phyloP scores from a whole-genome alignment of 345 rosid species.

The Moricandia arvensis region DNA sequence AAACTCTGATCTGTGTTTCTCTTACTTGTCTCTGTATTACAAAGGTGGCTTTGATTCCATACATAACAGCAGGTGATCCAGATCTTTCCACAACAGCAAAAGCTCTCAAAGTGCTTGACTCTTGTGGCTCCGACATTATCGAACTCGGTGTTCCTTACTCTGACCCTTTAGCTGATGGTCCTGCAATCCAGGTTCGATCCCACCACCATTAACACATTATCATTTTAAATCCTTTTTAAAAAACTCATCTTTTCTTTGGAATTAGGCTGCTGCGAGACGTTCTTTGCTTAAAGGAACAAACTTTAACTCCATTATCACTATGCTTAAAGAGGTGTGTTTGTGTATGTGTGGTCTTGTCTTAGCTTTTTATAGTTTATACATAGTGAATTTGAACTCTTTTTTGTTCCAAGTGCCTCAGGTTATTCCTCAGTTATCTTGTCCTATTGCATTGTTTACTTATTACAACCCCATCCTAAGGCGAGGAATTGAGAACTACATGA shows the following conservation, averaged over 20 bases:
- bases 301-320: constrained; percentile 58
- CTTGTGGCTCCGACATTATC: constrained; percentile 80
- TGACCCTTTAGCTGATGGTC: constrained; percentile 94
- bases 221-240: not conserved
- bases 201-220: not conserved
- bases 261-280: constrained; percentile 90
- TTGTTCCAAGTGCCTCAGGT: constrained; percentile 45
- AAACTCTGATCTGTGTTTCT: not conserved
- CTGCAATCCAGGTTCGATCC: constrained; percentile 77
- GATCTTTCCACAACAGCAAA: constrained; percentile 90
- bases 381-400: not conserved
- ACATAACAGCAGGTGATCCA: constrained; percentile 97
- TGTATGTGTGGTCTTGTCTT: not conserved
- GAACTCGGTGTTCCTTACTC: constrained; percentile 88
- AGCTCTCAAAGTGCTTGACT: constrained; percentile 75
- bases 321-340: constrained; percentile 70
- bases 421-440: constrained; percentile 74
- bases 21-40: no score
- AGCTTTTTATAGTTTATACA: not conserved
- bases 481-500: constrained; percentile 70
- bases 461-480: constrained; percentile 82
- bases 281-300: constrained; percentile 76
- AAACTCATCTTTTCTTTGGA: constrained; percentile 7
- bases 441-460: constrained; percentile 77
- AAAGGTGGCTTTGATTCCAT: constrained; percentile 78